Evolutionary conservation across 495 filamentous ascomycete genomes (phyloP).

Genomic region (Penicillium ochrochloron): DNA sequence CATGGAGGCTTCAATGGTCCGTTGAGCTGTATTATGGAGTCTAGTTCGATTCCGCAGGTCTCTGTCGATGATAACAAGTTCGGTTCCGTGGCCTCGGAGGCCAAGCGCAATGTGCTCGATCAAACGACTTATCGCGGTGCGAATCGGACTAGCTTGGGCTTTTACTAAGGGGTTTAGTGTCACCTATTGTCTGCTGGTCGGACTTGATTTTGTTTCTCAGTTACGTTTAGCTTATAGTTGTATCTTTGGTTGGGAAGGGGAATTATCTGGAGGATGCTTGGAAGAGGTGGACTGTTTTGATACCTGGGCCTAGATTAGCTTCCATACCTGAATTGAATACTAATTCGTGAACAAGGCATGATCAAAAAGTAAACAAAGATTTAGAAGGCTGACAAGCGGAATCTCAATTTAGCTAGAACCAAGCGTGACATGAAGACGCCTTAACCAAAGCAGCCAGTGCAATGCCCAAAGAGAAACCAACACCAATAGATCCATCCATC

Average conservation of each 20-base stretch:
- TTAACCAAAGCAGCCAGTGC: neutral
- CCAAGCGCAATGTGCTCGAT: conserved; percentile 29
- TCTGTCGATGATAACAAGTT: conserved; percentile 33
- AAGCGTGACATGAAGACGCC: neutral
- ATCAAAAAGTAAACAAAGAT: neutral
- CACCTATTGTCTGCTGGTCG: conserved; percentile 28
- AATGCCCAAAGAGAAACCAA: conserved; percentile 2
- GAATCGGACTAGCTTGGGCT: conserved; percentile 40
- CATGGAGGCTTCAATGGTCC: conserved; percentile 33
- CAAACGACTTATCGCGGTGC: conserved; percentile 41
- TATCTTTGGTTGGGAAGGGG: neutral
- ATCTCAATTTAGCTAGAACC: conserved; percentile 2
- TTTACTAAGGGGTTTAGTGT: conserved; percentile 22
- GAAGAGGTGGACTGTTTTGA: neutral
- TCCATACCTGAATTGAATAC: conserved; percentile 15
- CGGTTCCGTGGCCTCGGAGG: conserved; percentile 6
- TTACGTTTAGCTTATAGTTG: conserved; percentile 16
- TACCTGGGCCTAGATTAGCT: neutral
- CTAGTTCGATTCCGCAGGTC: conserved; percentile 23
- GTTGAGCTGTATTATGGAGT: conserved; percentile 45
- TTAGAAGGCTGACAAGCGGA: neutral
- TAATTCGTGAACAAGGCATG: neutral
- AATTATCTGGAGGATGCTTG: neutral
- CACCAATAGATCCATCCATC: neutral
- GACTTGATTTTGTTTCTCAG: conserved; percentile 17